Evolutionary conservation across 2,329 filamentous ascomycete genomes (phyloP), one percentile per base, ranked within the genome.

Genomic region (Talaromyces sp.): DNA sequence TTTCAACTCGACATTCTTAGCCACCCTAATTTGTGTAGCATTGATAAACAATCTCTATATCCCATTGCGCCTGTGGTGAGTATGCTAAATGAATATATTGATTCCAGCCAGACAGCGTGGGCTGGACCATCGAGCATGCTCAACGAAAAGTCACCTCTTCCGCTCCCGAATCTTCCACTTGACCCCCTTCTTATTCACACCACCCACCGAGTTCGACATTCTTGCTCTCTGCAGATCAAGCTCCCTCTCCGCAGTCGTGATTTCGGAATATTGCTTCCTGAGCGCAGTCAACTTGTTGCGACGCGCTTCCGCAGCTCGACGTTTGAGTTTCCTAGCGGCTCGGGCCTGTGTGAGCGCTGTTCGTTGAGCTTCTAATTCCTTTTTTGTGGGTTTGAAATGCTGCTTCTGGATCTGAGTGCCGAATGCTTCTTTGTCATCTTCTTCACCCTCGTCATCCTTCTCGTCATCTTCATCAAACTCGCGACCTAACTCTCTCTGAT

Each of bases 141-240:
- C 6, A 28, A 40, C 28, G 23, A 11, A 3, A 21, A 16, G 42
- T 76, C 62, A 86, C 69, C 80, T 79, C 78, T 87, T 88, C 67
- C 86, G 77, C 76, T 86, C 84, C 62, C 85, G 77, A 50, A 85
- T 77, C 77, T 87, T 88, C 80, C 85, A 88, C 69, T 86, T 87
- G 68, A 85, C 77, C 8, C 86, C 86, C 62, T 83, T 78, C 74
- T 87, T 87, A 73, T 87, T 88, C 60, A 83, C 79, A 0, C 86
- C 86, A 18, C 85, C 86, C 3, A 85, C 77, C 1, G 79, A 82
- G 64, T 83, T 82, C 66, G 80, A 82, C 85, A 88, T 88, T 72
- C 82, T 83, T 9, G 82, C 85, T 54, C 85, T 79, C 71, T 88
- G 86, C 66, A 81, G 72, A 48, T 86, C 84, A 23, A 88, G 72